A percentile compares a stretch with the other conserved stretches of the same genome.
Evolutionary conservation across 1,284 basidiomycete genomes (phyloP).

Genomic region (Austropuccinia psidii): DNA sequence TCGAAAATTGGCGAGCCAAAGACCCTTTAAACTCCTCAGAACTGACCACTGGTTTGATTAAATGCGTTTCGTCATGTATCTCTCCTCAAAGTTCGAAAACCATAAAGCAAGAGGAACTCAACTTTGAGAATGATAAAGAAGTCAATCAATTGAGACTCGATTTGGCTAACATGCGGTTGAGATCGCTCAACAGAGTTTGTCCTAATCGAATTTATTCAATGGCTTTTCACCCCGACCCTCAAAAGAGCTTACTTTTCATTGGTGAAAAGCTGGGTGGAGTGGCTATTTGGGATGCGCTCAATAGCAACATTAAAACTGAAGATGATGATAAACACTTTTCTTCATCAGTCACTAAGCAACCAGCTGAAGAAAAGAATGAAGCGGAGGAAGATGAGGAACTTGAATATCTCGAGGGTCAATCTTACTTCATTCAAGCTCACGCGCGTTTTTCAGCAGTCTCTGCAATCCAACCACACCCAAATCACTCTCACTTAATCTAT

Average conservation of each 20-base stretch:
- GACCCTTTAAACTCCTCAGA: background rate
- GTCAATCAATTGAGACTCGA: background rate
- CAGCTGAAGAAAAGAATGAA: slow-evolving; percentile 12
- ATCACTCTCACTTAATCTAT: slow-evolving; percentile 2
- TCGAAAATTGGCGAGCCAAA: background rate
- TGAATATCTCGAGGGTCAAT: background rate
- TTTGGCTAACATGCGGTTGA: background rate
- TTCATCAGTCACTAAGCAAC: background rate
- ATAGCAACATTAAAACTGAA: background rate
- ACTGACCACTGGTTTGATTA: background rate
- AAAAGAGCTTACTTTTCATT: slow-evolving; percentile 12
- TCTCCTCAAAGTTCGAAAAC: background rate
- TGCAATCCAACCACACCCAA: slow-evolving; percentile 16
- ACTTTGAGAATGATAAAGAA: slow-evolving; percentile 10
- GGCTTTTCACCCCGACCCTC: slow-evolving; percentile 18
- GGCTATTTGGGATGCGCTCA: slow-evolving; percentile 20
- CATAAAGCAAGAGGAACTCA: slow-evolving; percentile 32
- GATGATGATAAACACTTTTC: background rate
- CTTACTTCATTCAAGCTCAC: slow-evolving; percentile 30
- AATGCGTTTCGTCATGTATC: background rate
- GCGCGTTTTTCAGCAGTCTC: slow-evolving; percentile 15
- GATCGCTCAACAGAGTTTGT: slow-evolving; percentile 1
- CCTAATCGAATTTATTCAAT: slow-evolving; percentile 32
- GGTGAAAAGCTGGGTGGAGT: slow-evolving; percentile 30
- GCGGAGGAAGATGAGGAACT: background rate